Evolutionary conservation across 768 basidiomycete species (phyloP), one percentile per base, ranked within the genome.

Genomic region (Royoungia palumana): DNA sequence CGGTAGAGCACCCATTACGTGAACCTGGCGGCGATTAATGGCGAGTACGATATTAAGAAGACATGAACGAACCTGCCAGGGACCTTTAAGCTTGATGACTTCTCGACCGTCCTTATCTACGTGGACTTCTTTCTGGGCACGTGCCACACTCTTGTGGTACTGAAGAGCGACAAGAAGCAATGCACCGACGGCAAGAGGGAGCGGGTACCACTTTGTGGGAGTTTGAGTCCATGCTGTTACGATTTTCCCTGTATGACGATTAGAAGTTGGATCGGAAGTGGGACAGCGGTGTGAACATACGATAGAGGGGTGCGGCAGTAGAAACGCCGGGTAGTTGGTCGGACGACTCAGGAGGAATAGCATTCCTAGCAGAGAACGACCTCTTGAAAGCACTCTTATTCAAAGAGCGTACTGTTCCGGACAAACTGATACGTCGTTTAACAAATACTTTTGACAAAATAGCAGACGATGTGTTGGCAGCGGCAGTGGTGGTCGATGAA

Each of bases 1-100:
- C 0, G 96, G 96, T 2, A 99, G 79, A 10, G 94, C 94, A 44
- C 94, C 95, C 43, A 98, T 76, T 40, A 98, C 94, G 70, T 95
- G 89, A n/a, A 98, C 92, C 93, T 91, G 52, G 21, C 8, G 25
- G 30, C 9, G 5, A 45, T 55, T 28, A 48, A 49, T 17, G 25
- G 46, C 21, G 50, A 10, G 20, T 4, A 35, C 25, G 1, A 19
- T 30, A 11, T 32, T 32, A 16, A 46, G 17, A 7, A 30, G 34
- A 39, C 12, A 8, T 16, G 34, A 28, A 20, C 83, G 59, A 57
- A 91, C 92, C 74, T 94, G 91, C 92, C 92, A 95, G 3, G 93
- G 93, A 0, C 95, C 93, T 64, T 87, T 88, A 10, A 94, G 77
- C 51, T 75, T 79, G 54, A 93, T 81, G 30, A 89, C 70, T 61